Percentiles rank a stretch among this genome's conserved stretches.
Evolutionary conservation across 2,329 filamentous ascomycete genomes (phyloP).

Genomic region (Botrytis byssoidea): DNA sequence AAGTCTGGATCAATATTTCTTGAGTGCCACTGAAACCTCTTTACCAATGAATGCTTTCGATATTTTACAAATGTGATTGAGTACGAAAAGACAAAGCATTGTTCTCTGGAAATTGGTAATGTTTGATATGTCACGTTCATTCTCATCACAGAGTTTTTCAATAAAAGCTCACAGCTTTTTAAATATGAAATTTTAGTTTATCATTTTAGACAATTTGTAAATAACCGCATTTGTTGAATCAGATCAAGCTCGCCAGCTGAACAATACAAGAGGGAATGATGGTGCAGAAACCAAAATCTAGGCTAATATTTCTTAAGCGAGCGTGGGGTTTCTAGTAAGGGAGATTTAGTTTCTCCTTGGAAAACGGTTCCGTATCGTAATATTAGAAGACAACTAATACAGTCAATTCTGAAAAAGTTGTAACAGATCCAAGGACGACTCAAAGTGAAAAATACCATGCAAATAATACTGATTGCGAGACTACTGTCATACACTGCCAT

Average conservation of each 20-base stretch:
- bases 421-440: too few species aligned
- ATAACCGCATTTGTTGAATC: accelerated
- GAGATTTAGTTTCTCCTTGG: too few species aligned
- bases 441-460: background rate
- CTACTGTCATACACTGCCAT: too few species aligned
- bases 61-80: background rate
- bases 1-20: accelerated
- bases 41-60: background rate
- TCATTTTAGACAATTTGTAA: accelerated
- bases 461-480: too few species aligned
- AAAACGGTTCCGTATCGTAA: background rate
- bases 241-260: accelerated
- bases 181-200: accelerated
- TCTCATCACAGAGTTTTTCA: background rate
- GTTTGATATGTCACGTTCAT: too few species aligned
- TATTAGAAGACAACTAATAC: background rate
- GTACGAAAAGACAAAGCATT: background rate
- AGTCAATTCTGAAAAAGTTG: accelerated
- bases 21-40: background rate
- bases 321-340: background rate
- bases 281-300: background rate
- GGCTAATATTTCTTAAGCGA: background rate
- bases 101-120: background rate
- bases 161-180: background rate
- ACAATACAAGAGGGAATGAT: accelerated